phyloP scores from a whole-genome alignment of 108 stramenopile species.

The Cyclostephanos tholiformis region DNA sequence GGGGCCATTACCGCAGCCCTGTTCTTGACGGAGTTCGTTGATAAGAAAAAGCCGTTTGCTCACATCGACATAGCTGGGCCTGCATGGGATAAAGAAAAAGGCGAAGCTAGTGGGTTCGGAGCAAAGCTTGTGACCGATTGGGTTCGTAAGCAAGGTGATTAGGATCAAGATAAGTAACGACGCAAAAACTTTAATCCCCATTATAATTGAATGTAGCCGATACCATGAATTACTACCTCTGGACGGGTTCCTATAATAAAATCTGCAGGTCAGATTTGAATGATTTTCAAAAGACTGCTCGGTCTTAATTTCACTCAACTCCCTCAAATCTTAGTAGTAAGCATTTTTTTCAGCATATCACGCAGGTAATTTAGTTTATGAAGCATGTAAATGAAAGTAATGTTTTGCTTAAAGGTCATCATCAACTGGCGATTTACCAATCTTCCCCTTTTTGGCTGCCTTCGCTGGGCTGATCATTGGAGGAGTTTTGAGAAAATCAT shows the following conservation, averaged over 20 bases:
- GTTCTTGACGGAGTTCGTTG: conserved; percentile 90
- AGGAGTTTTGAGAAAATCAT: conserved; percentile 61
- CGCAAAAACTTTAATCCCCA: too few species aligned
- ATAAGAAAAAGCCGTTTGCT: conserved; percentile 86
- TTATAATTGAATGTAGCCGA: too few species aligned
- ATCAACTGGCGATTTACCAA: not conserved
- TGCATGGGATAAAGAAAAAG: conserved; percentile 87
- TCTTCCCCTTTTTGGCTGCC: conserved; percentile 5
- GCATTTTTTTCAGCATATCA: not conserved
- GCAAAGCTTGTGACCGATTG: conserved; percentile 89
- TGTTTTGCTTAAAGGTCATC: not conserved
- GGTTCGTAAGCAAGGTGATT: conserved; percentile 74
- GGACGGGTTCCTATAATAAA: too few species aligned
- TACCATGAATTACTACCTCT: too few species aligned
- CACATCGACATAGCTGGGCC: conserved; percentile 93
- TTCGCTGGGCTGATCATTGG: conserved; percentile 4
- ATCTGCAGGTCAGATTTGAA: too few species aligned
- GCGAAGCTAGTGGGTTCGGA: conserved; percentile 93
- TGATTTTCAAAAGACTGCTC: too few species aligned
- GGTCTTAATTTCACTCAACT: too few species aligned
- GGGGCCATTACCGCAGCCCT: conserved; percentile 90
- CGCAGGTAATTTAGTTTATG: not conserved
- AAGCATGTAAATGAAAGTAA: not conserved
- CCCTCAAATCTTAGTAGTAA: too few species aligned
- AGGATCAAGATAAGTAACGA: not conserved